These are phyloP conservation scores for Pythium monospermum DNA, from an alignment of 352 stramenopile genomes.

Conservation along the genomic window DNA sequence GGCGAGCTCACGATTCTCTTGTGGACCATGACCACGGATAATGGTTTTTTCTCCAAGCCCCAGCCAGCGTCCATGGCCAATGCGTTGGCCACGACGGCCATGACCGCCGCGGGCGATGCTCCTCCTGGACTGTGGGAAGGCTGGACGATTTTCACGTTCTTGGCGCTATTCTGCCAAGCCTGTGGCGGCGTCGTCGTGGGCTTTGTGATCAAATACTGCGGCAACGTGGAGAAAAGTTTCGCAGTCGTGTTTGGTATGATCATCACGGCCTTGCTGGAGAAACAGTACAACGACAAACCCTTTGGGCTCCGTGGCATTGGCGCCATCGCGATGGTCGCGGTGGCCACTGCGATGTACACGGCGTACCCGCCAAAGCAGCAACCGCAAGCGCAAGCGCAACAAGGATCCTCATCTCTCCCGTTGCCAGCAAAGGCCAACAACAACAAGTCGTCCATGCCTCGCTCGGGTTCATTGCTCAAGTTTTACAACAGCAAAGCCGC, in stretches of 20 bases:
- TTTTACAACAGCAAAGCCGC: slow-evolving; percentile 14
- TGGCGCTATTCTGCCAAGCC: slow-evolving; percentile 67
- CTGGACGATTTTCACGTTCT: slow-evolving; percentile 62
- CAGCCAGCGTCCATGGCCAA: not conserved
- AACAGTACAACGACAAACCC: slow-evolving; percentile 61
- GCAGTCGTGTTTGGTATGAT: slow-evolving; percentile 76
- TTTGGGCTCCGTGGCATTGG: slow-evolving; percentile 51
- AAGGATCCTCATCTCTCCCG: not conserved
- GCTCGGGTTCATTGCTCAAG: slow-evolving; percentile 1
- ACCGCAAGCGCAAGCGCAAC: not conserved
- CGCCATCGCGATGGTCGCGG: slow-evolving; percentile 55
- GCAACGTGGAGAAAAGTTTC: slow-evolving; percentile 84
- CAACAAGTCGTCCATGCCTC: slow-evolving; percentile 1
- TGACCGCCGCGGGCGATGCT: slow-evolving; percentile 5
- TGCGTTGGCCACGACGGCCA: not conserved
- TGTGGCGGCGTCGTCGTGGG: slow-evolving; percentile 65
- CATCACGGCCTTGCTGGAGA: slow-evolving; percentile 69
- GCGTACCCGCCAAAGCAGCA: slow-evolving; percentile 44
- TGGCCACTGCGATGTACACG: slow-evolving; percentile 67
- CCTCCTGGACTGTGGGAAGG: slow-evolving; percentile 45
- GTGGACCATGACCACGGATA: slow-evolving; percentile 42
- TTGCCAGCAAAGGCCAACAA: too few species aligned
- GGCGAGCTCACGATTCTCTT: slow-evolving; percentile 53
- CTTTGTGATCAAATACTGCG: slow-evolving; percentile 83
- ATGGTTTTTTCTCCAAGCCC: slow-evolving; percentile 20